Conservation (phyloP, 805 yeast species). For the Schizosaccharomyces japonicus region DNA sequence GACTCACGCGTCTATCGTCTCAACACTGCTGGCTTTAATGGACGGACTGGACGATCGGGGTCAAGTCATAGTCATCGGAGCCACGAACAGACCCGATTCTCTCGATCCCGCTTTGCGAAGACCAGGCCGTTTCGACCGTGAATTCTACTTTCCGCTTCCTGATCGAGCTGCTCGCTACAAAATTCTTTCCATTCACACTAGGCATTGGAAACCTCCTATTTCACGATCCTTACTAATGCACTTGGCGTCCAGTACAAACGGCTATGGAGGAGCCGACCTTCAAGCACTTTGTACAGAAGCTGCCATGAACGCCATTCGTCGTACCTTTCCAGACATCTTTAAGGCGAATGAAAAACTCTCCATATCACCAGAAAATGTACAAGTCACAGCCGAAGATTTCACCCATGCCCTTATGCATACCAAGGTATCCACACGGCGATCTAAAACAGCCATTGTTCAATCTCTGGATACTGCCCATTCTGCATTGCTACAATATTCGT, state of each 20-base stretch:
- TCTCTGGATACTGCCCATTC: no score
- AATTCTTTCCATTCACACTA: slow-evolving; percentile 66
- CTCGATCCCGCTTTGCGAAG: slow-evolving; percentile 94
- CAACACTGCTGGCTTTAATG: slow-evolving; percentile 84
- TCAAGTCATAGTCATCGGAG: slow-evolving; percentile 93
- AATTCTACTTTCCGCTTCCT: slow-evolving; percentile 86
- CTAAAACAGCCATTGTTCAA: slow-evolving; percentile 65
- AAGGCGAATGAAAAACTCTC: slow-evolving; percentile 43
- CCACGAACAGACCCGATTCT: slow-evolving; percentile 91
- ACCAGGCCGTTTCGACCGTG: slow-evolving; percentile 93
- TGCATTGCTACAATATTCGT: slow-evolving; percentile 27
- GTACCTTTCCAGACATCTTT: slow-evolving; percentile 84
- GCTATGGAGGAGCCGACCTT: slow-evolving; percentile 94
- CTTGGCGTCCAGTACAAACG: slow-evolving; percentile 65
- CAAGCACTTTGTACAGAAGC: slow-evolving; percentile 89
- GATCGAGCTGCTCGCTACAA: slow-evolving; percentile 54
- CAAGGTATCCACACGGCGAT: slow-evolving; percentile 18
- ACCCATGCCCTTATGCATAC: slow-evolving; percentile 49
- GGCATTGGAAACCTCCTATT: slow-evolving; percentile 65
- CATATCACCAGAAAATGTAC: slow-evolving; percentile 46
- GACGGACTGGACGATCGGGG: slow-evolving; percentile 99
- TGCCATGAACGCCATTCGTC: slow-evolving; percentile 72
- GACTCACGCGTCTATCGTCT: slow-evolving; percentile 90
- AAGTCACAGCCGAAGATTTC: slow-evolving; percentile 62
- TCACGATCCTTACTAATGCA: slow-evolving; percentile 32